These are phyloP conservation scores for Boletus tylopilopsis DNA, from an alignment of 768 basidiomycete species.

Conservation along the genomic window DNA sequence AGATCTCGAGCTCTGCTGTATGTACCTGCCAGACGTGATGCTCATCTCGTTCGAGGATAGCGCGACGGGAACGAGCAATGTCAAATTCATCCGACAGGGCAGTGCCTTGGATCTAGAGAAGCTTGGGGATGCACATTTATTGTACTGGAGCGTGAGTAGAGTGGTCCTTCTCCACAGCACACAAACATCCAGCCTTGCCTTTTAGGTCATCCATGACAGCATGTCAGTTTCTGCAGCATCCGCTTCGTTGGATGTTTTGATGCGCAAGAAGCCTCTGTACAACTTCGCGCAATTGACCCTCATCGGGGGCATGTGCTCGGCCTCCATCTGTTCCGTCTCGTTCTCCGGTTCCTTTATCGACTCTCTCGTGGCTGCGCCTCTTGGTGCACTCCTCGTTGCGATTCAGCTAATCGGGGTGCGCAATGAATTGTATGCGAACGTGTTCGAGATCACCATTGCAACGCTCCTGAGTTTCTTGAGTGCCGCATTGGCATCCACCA, in stretches of 20 bases:
- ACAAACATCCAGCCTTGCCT: background rate
- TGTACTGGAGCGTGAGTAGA: conserved; percentile 67
- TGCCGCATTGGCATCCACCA: conserved; percentile 65
- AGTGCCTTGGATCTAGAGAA: conserved; percentile 75
- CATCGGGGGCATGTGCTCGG: conserved; percentile 75
- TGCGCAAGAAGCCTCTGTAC: conserved; percentile 64
- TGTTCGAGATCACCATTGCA: conserved; percentile 82
- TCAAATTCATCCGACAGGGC: conserved; percentile 73
- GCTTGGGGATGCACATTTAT: conserved; percentile 59
- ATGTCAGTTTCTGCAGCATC: conserved; percentile 73
- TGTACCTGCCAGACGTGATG: conserved; percentile 74
- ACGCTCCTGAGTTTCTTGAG: conserved; percentile 76
- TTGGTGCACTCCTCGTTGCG: conserved; percentile 69
- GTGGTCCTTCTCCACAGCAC: background rate
- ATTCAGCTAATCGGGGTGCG: conserved; percentile 69
- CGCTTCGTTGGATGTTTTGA: conserved; percentile 63
- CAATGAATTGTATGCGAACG: conserved; percentile 76
- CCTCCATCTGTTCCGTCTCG: conserved; percentile 67
- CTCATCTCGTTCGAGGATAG: conserved; percentile 81
- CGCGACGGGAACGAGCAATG: conserved; percentile 73
- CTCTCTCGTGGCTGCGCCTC: conserved; percentile 63
- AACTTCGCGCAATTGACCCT: conserved; percentile 56
- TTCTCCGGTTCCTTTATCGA: conserved; percentile 81
- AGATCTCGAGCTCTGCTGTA: conserved; percentile 67
- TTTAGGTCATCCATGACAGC: conserved; percentile 80